These are phyloP conservation scores for Malassezia obtusa DNA, from an alignment of 1,284 basidiomycete genomes.

Conservation along the genomic window DNA sequence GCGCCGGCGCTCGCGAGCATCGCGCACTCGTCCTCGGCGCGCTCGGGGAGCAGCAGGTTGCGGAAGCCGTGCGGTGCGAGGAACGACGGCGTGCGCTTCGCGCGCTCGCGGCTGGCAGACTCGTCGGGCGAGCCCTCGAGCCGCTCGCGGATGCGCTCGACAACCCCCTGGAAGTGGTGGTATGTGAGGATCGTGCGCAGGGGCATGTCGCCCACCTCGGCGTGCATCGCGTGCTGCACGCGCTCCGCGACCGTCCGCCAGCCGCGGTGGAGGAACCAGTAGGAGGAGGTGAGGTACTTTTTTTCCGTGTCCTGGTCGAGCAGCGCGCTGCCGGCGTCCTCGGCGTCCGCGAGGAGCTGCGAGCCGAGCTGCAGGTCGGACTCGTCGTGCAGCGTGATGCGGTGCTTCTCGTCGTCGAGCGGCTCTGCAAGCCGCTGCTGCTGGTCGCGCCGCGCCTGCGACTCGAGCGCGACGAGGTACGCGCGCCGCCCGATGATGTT, in stretches of 20 bases:
- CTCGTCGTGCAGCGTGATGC: slow-evolving; percentile 10
- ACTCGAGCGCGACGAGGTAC: slow-evolving; percentile 64
- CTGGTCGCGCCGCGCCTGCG: slow-evolving; percentile 44
- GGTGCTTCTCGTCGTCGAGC: slow-evolving; percentile 5
- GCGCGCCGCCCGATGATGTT: slow-evolving; percentile 70
- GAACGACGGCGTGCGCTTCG: not conserved
- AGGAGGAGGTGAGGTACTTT: slow-evolving; percentile 72
- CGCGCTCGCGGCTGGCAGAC: not conserved
- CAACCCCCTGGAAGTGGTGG: slow-evolving; percentile 59
- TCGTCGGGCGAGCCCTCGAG: slow-evolving; percentile 48
- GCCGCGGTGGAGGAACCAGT: slow-evolving; percentile 81
- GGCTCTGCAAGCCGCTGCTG: not conserved
- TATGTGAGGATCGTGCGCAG: slow-evolving; percentile 63
- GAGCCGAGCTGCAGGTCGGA: not conserved
- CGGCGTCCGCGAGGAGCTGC: not conserved
- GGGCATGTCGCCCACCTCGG: slow-evolving; percentile 51
- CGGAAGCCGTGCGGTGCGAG: slow-evolving; percentile 18
- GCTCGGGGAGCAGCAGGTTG: slow-evolving; percentile 46
- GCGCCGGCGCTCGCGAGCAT: slow-evolving; percentile 42
- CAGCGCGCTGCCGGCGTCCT: slow-evolving; percentile 1
- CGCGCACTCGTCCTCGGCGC: slow-evolving; percentile 25
- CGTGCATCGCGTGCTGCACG: slow-evolving; percentile 59
- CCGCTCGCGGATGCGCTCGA: slow-evolving; percentile 61
- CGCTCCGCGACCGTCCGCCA: slow-evolving; percentile 71
- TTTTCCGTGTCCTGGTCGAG: slow-evolving; percentile 57